Conservation (phyloP, 768 basidiomycete species). For the Tricholoma sp. region DNA sequence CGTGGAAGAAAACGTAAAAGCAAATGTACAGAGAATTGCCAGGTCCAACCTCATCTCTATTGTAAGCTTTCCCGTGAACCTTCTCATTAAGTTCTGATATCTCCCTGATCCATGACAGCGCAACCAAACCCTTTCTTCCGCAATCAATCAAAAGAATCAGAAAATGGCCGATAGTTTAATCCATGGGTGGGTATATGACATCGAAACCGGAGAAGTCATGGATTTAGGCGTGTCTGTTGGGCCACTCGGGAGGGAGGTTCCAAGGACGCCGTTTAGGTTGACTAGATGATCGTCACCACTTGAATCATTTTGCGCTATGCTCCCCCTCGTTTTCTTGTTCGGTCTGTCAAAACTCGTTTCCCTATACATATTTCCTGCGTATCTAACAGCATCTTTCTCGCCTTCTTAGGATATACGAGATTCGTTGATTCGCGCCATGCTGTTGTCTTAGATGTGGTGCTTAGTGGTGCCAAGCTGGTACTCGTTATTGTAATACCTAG, state of each 20-base stretch:
- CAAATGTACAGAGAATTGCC: slow-evolving; percentile 18
- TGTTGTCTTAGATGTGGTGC: no score
- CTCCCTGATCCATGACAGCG: slow-evolving; percentile 1
- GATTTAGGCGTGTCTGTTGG: slow-evolving; percentile 18
- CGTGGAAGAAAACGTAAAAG: slow-evolving; percentile 39
- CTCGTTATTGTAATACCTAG: no score
- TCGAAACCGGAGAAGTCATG: slow-evolving; percentile 18
- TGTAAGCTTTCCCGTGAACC: slow-evolving; percentile 6
- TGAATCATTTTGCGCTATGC: no score
- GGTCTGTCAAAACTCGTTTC: no score
- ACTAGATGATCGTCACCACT: no score
- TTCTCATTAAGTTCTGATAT: background rate
- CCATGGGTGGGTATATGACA: slow-evolving; percentile 23
- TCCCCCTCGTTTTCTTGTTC: no score
- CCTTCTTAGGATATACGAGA: no score
- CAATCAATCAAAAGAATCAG: background rate
- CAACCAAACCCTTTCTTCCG: slow-evolving; percentile 2
- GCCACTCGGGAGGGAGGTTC: slow-evolving; percentile 14
- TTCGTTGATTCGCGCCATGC: no score
- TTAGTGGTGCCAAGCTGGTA: no score
- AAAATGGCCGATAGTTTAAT: slow-evolving; percentile 12
- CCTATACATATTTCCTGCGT: no score
- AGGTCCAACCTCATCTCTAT: slow-evolving; percentile 14
- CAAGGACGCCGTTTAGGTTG: slow-evolving; percentile 12
- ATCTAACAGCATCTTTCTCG: no score